These are phyloP conservation scores for Fusarium austroafricanum DNA, from an alignment of 2,329 filamentous ascomycete species.

Conservation along the genomic window DNA sequence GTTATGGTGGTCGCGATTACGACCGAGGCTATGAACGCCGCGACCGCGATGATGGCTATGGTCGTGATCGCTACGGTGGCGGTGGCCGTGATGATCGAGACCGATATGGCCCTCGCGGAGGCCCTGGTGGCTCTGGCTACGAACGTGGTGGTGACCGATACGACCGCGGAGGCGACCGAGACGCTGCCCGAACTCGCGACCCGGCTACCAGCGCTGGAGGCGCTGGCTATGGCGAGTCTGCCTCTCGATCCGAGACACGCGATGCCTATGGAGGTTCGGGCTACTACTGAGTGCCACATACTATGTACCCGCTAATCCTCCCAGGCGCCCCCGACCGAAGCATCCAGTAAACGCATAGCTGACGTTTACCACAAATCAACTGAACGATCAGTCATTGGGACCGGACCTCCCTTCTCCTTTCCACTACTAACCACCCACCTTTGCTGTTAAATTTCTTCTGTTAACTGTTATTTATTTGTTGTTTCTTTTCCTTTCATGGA, in stretches of 20 bases:
- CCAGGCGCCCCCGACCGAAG: slow-evolving; percentile 49
- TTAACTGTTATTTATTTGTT: slow-evolving; percentile 42
- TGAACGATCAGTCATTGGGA: slow-evolving; percentile 34
- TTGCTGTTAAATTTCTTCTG: slow-evolving; percentile 46
- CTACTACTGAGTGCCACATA: slow-evolving; percentile 35
- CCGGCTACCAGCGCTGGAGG: slow-evolving; percentile 51
- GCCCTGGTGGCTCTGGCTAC: slow-evolving; percentile 57
- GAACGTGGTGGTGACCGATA: slow-evolving; percentile 59
- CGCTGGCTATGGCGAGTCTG: slow-evolving; percentile 55
- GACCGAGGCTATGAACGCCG: slow-evolving; percentile 69
- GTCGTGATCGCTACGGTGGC: slow-evolving; percentile 54
- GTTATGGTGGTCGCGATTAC: slow-evolving; percentile 65
- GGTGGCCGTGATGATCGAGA: slow-evolving; percentile 60
- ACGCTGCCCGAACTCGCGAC: slow-evolving; percentile 55
- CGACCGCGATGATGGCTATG: slow-evolving; percentile 54
- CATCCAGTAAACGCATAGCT: slow-evolving; percentile 38
- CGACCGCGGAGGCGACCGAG: slow-evolving; percentile 59
- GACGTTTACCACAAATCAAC: slow-evolving; percentile 24
- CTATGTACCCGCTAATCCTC: slow-evolving; percentile 46
- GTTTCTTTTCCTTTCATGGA: slow-evolving; percentile 47
- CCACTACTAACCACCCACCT: slow-evolving; percentile 44
- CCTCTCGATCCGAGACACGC: slow-evolving; percentile 57
- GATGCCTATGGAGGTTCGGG: slow-evolving; percentile 59
- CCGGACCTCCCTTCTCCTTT: slow-evolving; percentile 45
- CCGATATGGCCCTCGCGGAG: slow-evolving; percentile 54